A percentile compares a stretch with the other conserved stretches of the same genome.
Conservation (phyloP, 2,329 filamentous ascomycete species). For the Fusarium xylarioides region DNA sequence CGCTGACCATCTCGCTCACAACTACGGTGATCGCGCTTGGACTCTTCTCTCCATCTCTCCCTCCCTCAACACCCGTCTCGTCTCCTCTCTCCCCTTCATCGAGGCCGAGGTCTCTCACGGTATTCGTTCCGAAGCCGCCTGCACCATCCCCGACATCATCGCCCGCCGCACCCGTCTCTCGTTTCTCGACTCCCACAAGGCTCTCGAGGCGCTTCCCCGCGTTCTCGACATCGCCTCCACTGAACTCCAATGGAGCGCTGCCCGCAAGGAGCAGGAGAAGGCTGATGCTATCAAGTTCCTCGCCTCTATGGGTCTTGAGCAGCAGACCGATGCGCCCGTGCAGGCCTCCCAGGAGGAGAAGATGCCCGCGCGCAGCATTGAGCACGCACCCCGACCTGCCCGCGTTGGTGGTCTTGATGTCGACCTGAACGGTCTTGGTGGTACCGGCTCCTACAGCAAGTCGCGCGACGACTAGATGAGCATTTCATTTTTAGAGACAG, state of each 20-base stretch:
- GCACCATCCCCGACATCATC: conserved; percentile 76
- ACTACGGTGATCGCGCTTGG: conserved; percentile 71
- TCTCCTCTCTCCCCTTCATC: conserved; percentile 74
- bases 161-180: conserved; percentile 75
- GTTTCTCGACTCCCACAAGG: conserved; percentile 79
- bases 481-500: not conserved
- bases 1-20: conserved; percentile 54
- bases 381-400: conserved; percentile 1
- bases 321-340: conserved; percentile 27
- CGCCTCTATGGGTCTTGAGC: conserved; percentile 55
- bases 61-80: conserved; percentile 68
- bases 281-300: conserved; percentile 62
- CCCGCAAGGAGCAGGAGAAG: conserved; percentile 64
- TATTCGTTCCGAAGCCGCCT: conserved; percentile 76
- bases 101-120: conserved; percentile 79
- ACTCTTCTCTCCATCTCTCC: conserved; percentile 67
- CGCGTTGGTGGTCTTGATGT: conserved; percentile 24
- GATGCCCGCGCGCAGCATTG: conserved; percentile 12
- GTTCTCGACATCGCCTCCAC: conserved; percentile 79
- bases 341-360: conserved; percentile 13
- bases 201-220: conserved; percentile 72
- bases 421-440: conserved; percentile 26
- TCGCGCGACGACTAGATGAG: conserved; percentile 11
- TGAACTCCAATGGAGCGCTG: conserved; percentile 71
- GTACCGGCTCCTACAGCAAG: conserved; percentile 19